Base-by-base conservation (phyloP, 108 stramenopile genomes). In the Pseudonitzschia delicatissima region DNA sequence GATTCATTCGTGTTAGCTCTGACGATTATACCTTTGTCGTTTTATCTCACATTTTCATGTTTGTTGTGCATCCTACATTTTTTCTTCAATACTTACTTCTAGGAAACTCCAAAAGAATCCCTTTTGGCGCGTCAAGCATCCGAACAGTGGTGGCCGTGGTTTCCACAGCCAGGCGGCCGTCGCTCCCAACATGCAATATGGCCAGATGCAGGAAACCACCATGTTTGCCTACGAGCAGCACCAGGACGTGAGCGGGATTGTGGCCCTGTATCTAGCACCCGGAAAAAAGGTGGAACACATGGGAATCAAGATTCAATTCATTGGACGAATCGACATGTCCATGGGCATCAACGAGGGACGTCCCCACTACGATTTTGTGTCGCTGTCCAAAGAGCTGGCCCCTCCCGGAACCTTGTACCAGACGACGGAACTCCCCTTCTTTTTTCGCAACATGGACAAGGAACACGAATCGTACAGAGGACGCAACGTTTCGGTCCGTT, bases 241-340 rank as follows among this genome's bases (percentile, higher is more conserved):
- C 37, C 82, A 92, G 63, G 89, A 91, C 69, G 87, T 96, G 21
- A 73, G 80, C 42, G 98, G 98, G 13, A 69, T 77, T 33, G 92
- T 96, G 6, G 82, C 82, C n/a, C 72, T 99, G 33, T 52, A 78
- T 9, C 61, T 97, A 29, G 90, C 96, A 27, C 91, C 86, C 25
- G 97, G 96, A 26, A 96, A 96, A 69, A 97, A 97, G 74, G 72
- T 94, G 45, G 98, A 99, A 64, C 98, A 99, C 79, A 58, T 93
- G 66, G 98, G 98, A 21, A 90, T 99, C 62, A 95, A 95, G 69
- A 86, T 98, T 9, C 96, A 99, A 71, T 86, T 98, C 64, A 87
- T 99, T 55, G 98, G 98, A 18, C 87, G 96, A 51, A 97, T 99
- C 76, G 95, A 97, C 71, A 90, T 97, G 88, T 86, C 89, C 53